phyloP scores from a whole-genome alignment of 179 eudicot species.

The Silene vulgaris region DNA sequence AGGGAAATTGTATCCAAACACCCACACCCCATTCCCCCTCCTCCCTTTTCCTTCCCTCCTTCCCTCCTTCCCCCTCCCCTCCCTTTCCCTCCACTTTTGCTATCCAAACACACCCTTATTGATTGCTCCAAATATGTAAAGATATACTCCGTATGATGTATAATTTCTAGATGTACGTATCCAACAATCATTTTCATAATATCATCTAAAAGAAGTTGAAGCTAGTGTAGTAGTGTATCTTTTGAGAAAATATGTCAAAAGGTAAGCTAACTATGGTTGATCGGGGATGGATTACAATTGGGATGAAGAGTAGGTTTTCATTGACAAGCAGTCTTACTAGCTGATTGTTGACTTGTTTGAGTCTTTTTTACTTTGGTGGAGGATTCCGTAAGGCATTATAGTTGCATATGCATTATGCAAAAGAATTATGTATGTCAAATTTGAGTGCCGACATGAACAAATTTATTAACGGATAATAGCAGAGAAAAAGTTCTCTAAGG shows the following conservation, averaged over 20 bases:
- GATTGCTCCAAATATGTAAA: background rate
- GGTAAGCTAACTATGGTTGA: background rate
- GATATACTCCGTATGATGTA: background rate
- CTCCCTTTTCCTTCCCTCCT: too few relatives aligned
- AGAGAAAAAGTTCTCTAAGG: background rate
- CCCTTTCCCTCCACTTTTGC: too few relatives aligned
- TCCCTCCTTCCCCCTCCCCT: too few relatives aligned
- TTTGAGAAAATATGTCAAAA: background rate
- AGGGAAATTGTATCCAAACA: too few relatives aligned
- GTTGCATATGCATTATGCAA: background rate
- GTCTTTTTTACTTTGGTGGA: background rate
- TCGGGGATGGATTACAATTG: too few relatives aligned
- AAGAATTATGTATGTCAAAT: background rate
- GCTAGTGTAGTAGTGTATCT: background rate
- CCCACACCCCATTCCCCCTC: too few relatives aligned
- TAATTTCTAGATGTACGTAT: background rate
- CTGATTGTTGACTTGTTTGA: background rate
- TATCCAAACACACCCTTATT: background rate
- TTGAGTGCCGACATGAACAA: background rate
- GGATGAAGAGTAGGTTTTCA: background rate
- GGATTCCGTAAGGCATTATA: background rate
- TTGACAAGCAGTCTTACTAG: background rate
- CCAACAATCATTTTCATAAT: background rate
- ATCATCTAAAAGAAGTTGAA: background rate
- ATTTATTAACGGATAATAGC: background rate